Base-by-base conservation (phyloP, 176 grass and related monocot species). In the Bromus sterilis region DNA sequence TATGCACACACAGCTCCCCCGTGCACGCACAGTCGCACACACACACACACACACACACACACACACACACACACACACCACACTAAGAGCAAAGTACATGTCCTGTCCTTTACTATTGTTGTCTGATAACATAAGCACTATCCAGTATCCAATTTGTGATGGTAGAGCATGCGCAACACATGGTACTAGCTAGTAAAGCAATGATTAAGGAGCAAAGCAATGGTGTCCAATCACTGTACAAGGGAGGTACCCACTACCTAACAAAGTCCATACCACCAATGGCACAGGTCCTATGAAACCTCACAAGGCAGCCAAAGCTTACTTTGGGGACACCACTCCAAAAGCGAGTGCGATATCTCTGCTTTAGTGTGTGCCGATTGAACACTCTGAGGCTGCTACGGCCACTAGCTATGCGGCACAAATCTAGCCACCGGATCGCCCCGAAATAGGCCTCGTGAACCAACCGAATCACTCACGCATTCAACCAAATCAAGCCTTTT, bases 191-290 rank as follows among this genome's bases (percentile, higher is more conserved):
- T 60, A 49, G 25, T 56, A 25, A 64, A 76, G 33, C 56, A 20
- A 66, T 79, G n/a, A 79, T 74, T 9, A 36, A 78, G 21, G 80
- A 78, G 35, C 15, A 6, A 36, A 74, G 58, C 41, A 71, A 64
- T 25, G 4, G 21, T 37, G 34, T 31, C 65, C 43, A 48, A 46
- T 86, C 36, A 85, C 51, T 33, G 63, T 80, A 37, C 21, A 44
- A 23, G 18, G 48, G 33, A 89, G 78, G 73, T 57, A 57, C 4
- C 42, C 10, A 24, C 63, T 39, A 82, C 79, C 78, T 81, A 78
- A 72, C 48, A 86, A 86, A 90, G 66, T 40, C 20, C 20, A 71
- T 31, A 67, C 29, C 23, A 46, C 73, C 59, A 74, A 44, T 67
- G 37, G 72, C n/a, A 71, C 75, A 56, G 58, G 25, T 15, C 83